phyloP scores from a whole-genome alignment of 1,139 yeast species.

The Saccharomyces uvarum region DNA sequence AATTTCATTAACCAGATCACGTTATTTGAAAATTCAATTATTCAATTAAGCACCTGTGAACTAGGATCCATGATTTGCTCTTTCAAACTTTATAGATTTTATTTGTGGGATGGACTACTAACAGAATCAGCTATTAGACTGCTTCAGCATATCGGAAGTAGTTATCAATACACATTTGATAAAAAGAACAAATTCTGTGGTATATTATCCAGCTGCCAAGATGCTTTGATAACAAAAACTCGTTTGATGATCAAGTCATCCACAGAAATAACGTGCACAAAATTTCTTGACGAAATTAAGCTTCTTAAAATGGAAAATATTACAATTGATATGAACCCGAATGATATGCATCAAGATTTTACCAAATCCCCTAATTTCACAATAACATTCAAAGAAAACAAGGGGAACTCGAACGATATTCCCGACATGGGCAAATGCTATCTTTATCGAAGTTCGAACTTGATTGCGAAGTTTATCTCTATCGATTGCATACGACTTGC shows the following conservation, averaged over 20 bases:
- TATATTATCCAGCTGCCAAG: background rate
- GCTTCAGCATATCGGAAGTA: constrained; percentile 7
- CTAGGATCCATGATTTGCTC: constrained; percentile 29
- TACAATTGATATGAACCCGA: background rate
- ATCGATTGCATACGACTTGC: constrained; percentile 15
- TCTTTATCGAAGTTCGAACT: constrained; percentile 14
- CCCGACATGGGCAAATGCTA: constrained; percentile 15
- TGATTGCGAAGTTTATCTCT: constrained; percentile 17
- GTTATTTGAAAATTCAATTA: constrained; percentile 9
- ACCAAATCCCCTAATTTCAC: constrained; percentile 1
- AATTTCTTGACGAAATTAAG: background rate
- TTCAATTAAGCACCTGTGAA: constrained; percentile 11
- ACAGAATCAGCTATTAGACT: constrained; percentile 7
- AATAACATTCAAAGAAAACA: constrained; percentile 2
- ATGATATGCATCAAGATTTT: constrained; percentile 6
- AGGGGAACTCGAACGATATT: constrained; percentile 2
- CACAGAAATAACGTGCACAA: background rate
- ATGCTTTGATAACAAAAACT: background rate
- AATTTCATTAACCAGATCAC: constrained; percentile 15
- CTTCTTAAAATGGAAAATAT: constrained; percentile 2
- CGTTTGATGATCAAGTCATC: background rate
- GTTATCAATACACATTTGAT: constrained; percentile 5
- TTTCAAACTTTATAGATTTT: constrained; percentile 20
- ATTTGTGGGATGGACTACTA: constrained; percentile 11
- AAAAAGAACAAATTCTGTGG: background rate